Evolutionary conservation across 129 eudicot genomes (phyloP).

Genomic region (Flaveria sonorensis): DNA sequence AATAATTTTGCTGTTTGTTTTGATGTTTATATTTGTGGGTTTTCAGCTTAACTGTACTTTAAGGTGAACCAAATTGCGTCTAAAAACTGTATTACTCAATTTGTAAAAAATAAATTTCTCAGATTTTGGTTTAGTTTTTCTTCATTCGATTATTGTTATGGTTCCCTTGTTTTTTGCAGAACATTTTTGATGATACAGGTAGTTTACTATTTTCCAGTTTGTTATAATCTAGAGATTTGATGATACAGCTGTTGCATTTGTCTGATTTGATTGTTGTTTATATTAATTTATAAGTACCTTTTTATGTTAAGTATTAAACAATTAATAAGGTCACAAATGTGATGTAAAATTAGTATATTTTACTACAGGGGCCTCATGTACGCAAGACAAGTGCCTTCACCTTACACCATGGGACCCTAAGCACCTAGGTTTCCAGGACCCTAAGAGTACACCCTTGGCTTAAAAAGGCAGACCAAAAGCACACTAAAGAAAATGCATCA

Average conservation of each 20-base stretch:
- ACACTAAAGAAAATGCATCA: too few relatives aligned
- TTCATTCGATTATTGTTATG: neutral
- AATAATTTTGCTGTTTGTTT: neutral
- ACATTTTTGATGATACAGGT: neutral
- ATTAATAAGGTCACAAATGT: neutral
- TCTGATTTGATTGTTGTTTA: neutral
- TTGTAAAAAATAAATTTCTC: slow-evolving; percentile 14
- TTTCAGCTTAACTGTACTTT: neutral
- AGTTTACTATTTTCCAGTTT: too few relatives aligned
- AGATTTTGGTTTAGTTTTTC: slow-evolving; percentile 1
- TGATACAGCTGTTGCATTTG: slow-evolving; percentile 3
- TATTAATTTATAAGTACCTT: neutral
- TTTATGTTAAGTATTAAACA: neutral
- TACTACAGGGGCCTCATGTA: too few relatives aligned
- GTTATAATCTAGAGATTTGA: too few relatives aligned
- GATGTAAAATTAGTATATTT: neutral
- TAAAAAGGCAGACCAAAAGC: too few relatives aligned
- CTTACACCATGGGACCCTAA: too few relatives aligned
- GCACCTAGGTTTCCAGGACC: too few relatives aligned
- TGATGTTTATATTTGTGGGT: neutral
- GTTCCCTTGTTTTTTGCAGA: neutral
- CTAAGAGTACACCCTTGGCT: too few relatives aligned
- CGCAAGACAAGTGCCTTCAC: too few relatives aligned
- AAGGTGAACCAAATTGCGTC: neutral
- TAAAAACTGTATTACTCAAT: slow-evolving; percentile 9